These are phyloP conservation scores for Neoscytalidium dimidiatum DNA, from an alignment of 2,329 filamentous ascomycete genomes.

Conservation along the genomic window DNA sequence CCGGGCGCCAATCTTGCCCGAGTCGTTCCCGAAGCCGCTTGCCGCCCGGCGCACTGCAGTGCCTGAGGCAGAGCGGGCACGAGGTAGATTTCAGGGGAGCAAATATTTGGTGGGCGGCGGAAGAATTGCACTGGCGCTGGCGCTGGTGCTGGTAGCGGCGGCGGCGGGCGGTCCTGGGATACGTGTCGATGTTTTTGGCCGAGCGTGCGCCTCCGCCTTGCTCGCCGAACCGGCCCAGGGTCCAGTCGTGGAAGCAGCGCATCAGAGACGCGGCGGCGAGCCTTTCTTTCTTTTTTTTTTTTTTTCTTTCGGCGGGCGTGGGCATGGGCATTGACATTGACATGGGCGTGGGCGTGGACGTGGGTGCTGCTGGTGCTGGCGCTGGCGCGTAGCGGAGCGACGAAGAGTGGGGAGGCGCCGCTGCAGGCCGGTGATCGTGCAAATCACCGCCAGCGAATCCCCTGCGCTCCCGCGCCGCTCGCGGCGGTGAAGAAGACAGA, in stretches of 20 bases:
- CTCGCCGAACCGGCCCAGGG: constrained; percentile 1
- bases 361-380: background rate
- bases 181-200: background rate
- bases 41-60: background rate
- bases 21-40: constrained; percentile 17
- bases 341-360: too few species aligned
- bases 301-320: background rate
- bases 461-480: background rate
- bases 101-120: background rate
- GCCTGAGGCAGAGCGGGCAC: background rate
- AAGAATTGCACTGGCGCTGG: background rate
- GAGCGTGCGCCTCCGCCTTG: background rate
- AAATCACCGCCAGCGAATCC: constrained; percentile 19
- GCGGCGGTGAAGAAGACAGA: constrained; percentile 17
- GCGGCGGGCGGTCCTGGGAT: background rate
- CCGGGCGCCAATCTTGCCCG: constrained; percentile 6
- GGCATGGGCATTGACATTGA: too few species aligned
- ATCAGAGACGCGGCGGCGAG: too few species aligned
- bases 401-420: constrained; percentile 17
- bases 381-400: constrained; percentile 10
- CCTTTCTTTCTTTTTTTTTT: background rate
- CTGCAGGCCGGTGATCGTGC: constrained; percentile 19
- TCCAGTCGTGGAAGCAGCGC: background rate
- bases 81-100: constrained; percentile 14
- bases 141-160: too few species aligned